Percentiles rank a stretch among this genome's conserved stretches.
Conservation (phyloP, 2,329 filamentous ascomycete species). For the Xylariales sp. region DNA sequence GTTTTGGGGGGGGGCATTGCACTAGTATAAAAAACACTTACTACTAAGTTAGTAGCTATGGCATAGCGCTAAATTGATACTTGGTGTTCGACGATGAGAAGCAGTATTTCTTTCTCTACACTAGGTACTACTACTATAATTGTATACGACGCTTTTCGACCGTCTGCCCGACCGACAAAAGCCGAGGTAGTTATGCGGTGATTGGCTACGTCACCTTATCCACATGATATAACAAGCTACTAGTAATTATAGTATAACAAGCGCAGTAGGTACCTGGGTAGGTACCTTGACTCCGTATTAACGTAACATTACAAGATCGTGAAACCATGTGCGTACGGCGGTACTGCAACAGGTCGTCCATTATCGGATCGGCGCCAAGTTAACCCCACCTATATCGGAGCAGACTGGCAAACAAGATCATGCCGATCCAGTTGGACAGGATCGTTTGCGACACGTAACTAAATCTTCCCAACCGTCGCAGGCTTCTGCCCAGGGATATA, state of each 20-base stretch:
- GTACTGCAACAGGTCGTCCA: slow-evolving; percentile 1
- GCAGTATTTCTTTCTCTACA: background rate
- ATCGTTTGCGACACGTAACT: slow-evolving; percentile 26
- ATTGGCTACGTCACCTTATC: slow-evolving; percentile 28
- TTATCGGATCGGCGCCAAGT: slow-evolving; percentile 27
- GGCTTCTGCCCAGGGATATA: background rate
- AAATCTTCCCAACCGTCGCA: background rate
- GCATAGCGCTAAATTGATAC: slow-evolving; percentile 3
- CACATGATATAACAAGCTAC: background rate
- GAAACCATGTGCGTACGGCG: background rate
- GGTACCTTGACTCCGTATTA: background rate
- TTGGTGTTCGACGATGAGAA: background rate
- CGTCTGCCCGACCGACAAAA: background rate
- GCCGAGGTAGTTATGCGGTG: background rate
- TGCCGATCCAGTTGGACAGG: slow-evolving; percentile 17
- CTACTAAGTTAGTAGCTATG: background rate
- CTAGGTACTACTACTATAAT: too few species aligned
- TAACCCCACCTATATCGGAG: slow-evolving; percentile 25
- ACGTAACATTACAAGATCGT: slow-evolving; percentile 15
- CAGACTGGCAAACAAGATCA: slow-evolving; percentile 11
- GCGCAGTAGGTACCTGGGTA: background rate
- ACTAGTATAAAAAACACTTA: background rate
- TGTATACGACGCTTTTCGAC: background rate
- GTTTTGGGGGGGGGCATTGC: slow-evolving; percentile 3
- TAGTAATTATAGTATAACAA: background rate